phyloP scores from a whole-genome alignment of 2,329 filamentous ascomycete species.

The Epichloe aotearoae region DNA sequence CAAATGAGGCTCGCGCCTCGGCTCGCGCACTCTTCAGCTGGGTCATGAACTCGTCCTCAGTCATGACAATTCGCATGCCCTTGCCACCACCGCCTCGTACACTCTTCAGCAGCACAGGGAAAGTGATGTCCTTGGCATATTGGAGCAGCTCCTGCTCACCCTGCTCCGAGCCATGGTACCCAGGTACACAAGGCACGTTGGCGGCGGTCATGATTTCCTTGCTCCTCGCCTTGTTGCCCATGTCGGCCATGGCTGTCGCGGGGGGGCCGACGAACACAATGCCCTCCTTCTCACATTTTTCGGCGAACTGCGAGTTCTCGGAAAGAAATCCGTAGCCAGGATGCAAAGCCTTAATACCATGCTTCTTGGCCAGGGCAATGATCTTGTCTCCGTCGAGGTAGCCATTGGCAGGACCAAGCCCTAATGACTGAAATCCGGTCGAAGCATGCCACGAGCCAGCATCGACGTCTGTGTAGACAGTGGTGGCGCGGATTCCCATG shows the following conservation, averaged over 20 bases:
- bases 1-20: constrained; percentile 67
- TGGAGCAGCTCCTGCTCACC: constrained; percentile 44
- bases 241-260: constrained; percentile 65
- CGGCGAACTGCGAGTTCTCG: constrained; percentile 85
- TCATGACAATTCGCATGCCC: constrained; percentile 65
- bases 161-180: constrained; percentile 85
- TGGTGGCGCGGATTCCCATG: constrained; percentile 85
- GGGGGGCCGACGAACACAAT: constrained; percentile 92
- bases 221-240: constrained; percentile 86
- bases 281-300: constrained; percentile 76
- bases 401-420: constrained; percentile 67
- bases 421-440: constrained; percentile 70
- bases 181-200: constrained; percentile 92
- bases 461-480: constrained; percentile 89
- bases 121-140: constrained; percentile 58
- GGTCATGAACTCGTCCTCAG: constrained; percentile 52
- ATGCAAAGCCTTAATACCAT: constrained; percentile 83
- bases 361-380: constrained; percentile 71
- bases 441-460: constrained; percentile 76
- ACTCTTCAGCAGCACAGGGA: constrained; percentile 66
- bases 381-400: constrained; percentile 93
- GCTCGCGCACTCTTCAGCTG: constrained; percentile 62
- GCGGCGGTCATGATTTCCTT: constrained; percentile 95
- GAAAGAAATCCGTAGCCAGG: constrained; percentile 94
- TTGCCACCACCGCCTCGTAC: constrained; percentile 73